Base-by-base conservation (phyloP, 2,329 filamentous ascomycete genomes). In the Hypomyces rosellus region DNA sequence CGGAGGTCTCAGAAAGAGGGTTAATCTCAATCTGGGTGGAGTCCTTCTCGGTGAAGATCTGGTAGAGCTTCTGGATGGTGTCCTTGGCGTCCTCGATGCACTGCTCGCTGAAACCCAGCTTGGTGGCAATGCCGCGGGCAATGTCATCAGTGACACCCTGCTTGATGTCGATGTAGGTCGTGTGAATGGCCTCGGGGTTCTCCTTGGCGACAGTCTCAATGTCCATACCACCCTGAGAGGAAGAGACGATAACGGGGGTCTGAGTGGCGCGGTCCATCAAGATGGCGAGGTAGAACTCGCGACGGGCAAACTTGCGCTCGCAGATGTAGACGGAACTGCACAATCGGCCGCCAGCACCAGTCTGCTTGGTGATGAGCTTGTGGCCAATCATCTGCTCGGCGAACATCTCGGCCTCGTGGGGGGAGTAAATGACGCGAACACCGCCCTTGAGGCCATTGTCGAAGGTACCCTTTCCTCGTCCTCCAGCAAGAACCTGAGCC, bases 1-100 rank as follows among this genome's bases (percentile, higher is more conserved):
- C 93, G 48, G 88, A 95, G 56, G 93, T 99, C 81, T 99, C 93
- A 49, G 90, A 95, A 45, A 99, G 84, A 56, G 93, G 93, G 82
- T 99, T 99, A 78, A 99, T 99, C 78, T 99, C 93, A 67, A 99
- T 97, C 78, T 99, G 93, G 55, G 93, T 99, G 52, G 92, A 89
- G 73, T 99, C 93, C 77, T 89, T 95, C 78, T 99, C 93, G 77
- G 87, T 84, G 81, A 99, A 99, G 74, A 97, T 88, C 78, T 89
- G 86, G 86, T 99, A 99, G 58, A 99, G 85, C 77, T 96, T 97
- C 81, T 99, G 88, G 75, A 99, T 96, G 59, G 90, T 95, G 68
- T 89, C 84, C 78, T 89, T 95, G 68, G 91, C 93, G 55, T 96
- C 89, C 71, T 95, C 88, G 68, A 99, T 81, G 79, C 92, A 97